Percentiles rank a stretch among this genome's conserved stretches.
phyloP scores from a whole-genome alignment of 202 grass and related monocot genomes.

The Eragrostis tef region DNA sequence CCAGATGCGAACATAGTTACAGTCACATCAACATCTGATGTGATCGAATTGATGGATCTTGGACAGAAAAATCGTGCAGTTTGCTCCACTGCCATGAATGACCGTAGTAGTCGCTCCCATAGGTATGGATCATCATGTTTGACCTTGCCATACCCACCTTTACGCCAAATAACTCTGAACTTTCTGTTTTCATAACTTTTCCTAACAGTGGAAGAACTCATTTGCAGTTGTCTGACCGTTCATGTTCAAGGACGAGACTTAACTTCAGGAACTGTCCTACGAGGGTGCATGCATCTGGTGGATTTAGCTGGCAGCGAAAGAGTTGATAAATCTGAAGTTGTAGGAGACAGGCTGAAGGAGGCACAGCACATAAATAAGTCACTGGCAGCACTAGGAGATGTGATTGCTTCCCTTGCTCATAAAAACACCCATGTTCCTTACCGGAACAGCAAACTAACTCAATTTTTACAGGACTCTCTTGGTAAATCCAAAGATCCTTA shows the following conservation, averaged over 20 bases:
- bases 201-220: constrained; percentile 39
- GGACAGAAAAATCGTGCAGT: constrained; percentile 90
- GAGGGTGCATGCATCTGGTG: constrained; percentile 98
- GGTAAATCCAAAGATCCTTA: constrained; percentile 54
- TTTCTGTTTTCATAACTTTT: background rate
- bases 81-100: constrained; percentile 87
- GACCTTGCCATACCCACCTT: constrained; percentile 32
- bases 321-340: constrained; percentile 88
- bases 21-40: constrained; percentile 71
- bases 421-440: constrained; percentile 91
- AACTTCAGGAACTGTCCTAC: constrained; percentile 60
- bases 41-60: constrained; percentile 84
- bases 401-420: constrained; percentile 86
- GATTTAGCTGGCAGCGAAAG: constrained; percentile 98
- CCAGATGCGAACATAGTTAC: constrained; percentile 81
- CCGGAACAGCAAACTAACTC: constrained; percentile 97
- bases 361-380: constrained; percentile 96
- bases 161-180: constrained; percentile 26
- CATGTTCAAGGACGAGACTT: constrained; percentile 92
- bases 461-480: constrained; percentile 90
- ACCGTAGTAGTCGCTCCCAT: constrained; percentile 95
- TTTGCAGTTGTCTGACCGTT: constrained; percentile 85
- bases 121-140: constrained; percentile 54
- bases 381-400: constrained; percentile 87
- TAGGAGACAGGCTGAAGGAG: constrained; percentile 87